phyloP scores from a whole-genome alignment of 192 early-diverging fungal species.

The Coemansia sp. region DNA sequence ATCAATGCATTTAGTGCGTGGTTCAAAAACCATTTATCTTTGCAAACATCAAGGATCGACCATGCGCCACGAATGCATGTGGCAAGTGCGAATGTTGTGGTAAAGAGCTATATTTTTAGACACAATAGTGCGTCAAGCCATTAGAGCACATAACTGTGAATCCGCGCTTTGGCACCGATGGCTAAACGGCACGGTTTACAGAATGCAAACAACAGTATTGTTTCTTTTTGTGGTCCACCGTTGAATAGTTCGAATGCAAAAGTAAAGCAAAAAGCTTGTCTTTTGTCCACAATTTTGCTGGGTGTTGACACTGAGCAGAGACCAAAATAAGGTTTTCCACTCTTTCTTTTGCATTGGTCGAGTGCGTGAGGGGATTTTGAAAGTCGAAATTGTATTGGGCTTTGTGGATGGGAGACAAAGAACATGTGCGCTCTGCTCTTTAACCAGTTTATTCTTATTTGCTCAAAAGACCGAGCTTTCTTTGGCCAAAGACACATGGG shows the following conservation, averaged over 20 bases:
- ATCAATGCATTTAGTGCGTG: too few relatives aligned
- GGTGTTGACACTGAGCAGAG: background rate
- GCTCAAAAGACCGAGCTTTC: background rate
- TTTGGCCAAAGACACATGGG: background rate
- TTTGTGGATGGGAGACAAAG: background rate
- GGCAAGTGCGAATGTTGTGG: background rate
- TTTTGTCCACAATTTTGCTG: background rate
- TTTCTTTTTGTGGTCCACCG: background rate
- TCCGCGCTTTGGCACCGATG: background rate
- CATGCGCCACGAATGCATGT: background rate
- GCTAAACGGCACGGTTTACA: background rate
- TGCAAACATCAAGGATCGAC: background rate
- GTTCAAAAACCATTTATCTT: too few relatives aligned
- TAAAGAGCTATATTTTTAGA: background rate
- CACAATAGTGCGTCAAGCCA: background rate
- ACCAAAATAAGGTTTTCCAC: background rate
- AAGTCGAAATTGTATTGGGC: background rate
- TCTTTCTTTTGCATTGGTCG: background rate
- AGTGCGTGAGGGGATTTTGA: background rate
- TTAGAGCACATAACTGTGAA: constrained; percentile 1
- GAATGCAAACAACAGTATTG: background rate
- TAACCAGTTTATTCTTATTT: background rate
- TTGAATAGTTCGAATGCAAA: background rate
- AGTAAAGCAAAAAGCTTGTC: background rate
- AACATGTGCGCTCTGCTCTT: background rate